Percentiles rank a stretch among this genome's conserved stretches.
phyloP scores from a whole-genome alignment of 306 rosid species.

The Fagus crenata region DNA sequence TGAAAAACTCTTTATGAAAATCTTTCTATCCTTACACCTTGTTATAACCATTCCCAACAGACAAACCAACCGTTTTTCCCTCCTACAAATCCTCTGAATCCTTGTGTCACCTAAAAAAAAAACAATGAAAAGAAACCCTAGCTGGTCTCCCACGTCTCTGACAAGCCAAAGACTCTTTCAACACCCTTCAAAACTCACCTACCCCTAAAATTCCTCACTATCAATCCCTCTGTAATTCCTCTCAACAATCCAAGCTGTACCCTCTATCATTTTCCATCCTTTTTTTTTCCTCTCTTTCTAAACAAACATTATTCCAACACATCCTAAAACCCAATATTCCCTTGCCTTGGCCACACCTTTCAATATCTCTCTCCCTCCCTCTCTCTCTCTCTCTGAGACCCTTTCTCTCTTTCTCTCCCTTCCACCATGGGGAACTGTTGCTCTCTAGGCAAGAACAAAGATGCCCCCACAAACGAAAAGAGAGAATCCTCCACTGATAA shows the following conservation, averaged over 20 bases:
- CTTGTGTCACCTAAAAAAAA: slow-evolving; percentile 1
- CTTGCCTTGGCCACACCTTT: slow-evolving; percentile 31
- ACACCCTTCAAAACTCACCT: slow-evolving; percentile 16
- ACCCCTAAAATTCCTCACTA: slow-evolving; percentile 63
- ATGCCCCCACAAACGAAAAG: slow-evolving; percentile 35
- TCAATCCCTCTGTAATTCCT: slow-evolving; percentile 44
- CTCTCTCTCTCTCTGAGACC: slow-evolving; percentile 16
- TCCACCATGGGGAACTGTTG: slow-evolving; percentile 93
- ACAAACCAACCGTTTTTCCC: background rate
- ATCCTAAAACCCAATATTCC: slow-evolving; percentile 44
- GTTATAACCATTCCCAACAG: background rate
- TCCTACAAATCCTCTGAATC: slow-evolving; percentile 47
- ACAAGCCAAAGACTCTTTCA: slow-evolving; percentile 40
- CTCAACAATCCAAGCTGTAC: slow-evolving; percentile 52
- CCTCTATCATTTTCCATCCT: slow-evolving; percentile 28
- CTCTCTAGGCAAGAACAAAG: slow-evolving; percentile 59
- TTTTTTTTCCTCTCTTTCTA: slow-evolving; percentile 21
- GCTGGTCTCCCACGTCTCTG: slow-evolving; percentile 6
- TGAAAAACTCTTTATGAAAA: background rate
- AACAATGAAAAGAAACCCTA: background rate
- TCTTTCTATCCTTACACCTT: background rate
- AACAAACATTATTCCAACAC: slow-evolving; percentile 32
- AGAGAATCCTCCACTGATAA: slow-evolving; percentile 26
- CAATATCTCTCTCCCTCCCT: no score
- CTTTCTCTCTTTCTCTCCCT: slow-evolving; percentile 16